Evolutionary conservation across 1,139 yeast species (phyloP), one percentile per base, ranked within the genome.

Genomic region (Hansenula sp.): DNA sequence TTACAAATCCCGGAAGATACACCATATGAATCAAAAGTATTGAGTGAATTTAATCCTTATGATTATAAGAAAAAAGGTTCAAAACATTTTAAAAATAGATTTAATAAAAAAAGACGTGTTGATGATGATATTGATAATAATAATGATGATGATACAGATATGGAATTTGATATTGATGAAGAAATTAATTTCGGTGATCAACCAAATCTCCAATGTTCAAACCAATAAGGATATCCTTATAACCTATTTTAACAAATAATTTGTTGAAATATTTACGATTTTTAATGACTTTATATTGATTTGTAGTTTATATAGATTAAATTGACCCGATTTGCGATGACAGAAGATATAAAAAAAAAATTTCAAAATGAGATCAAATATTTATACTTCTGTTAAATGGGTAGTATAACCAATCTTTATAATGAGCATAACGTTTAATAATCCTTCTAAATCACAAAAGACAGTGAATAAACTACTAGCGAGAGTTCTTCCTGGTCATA

Each of bases 71-170:
- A 36, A 68, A 52, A 62, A 66, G 52, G n/a, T 45, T 82, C 77
- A 41, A 68, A 61, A 34, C 77, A 77, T 10, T 84, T 76, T 37
- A 84, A 75, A 27, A 80, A 71, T 51, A 77, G 68, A 44, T 73
- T 71, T 39, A 75, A 70, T 41, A 76, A 75, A 42, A 80, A 82
- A 29, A 34, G 39, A 30, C 26, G 29, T 34, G 3, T 3, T 11
- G 14, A 7, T 14, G 14, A 29, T 29, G 22, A 22, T 13, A 19
- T 11, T 29, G 32, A 22, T 16, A 29, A 28, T 17, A 17, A 17
- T 16, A 27, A 27, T 27, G 29, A 17, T 6, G 17, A 6, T n/a
- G n/a, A n/a, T 22, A 22, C 24, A 22, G 10, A 22, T 10, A 10
- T 22, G 24, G 24, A n/a, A n/a, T n/a, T n/a, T n/a, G n/a, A n/a